Evolutionary conservation across 805 yeast genomes (phyloP).

Genomic region (Wickerhamiella kurtzmanii): DNA sequence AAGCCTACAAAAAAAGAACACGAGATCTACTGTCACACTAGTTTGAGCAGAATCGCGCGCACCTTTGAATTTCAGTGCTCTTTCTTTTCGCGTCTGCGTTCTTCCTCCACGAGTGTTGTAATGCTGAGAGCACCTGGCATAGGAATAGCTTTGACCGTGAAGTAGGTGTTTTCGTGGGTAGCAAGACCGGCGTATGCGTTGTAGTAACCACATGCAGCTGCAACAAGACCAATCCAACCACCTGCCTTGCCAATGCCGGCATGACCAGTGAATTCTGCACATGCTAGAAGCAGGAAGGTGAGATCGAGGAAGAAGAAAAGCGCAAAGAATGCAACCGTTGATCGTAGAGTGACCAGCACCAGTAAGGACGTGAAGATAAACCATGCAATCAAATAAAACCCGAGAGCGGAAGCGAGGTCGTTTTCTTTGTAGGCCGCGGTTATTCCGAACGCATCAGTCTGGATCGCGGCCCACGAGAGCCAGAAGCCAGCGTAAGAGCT

Average conservation of each 20-base stretch:
- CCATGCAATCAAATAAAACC: conserved; percentile 55
- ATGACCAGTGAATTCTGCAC: conserved; percentile 33
- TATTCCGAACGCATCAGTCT: conserved; percentile 40
- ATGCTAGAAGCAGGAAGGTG: conserved; percentile 43
- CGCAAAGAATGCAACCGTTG: conserved; percentile 50
- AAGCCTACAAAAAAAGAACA: no score
- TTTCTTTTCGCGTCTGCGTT: background rate
- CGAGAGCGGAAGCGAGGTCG: conserved; percentile 35
- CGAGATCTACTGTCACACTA: no score
- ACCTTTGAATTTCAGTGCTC: no score
- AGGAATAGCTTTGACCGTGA: conserved; percentile 36
- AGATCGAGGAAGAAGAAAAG: conserved; percentile 40
- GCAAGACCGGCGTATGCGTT: conserved; percentile 54
- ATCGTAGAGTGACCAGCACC: conserved; percentile 41
- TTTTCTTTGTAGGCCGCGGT: conserved; percentile 28
- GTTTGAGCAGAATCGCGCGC: no score
- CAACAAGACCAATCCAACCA: conserved; percentile 45
- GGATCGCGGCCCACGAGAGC: conserved; percentile 49
- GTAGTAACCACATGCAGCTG: conserved; percentile 47
- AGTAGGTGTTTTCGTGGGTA: conserved; percentile 43
- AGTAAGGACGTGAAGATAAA: conserved; percentile 44
- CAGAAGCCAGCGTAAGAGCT: conserved; percentile 45
- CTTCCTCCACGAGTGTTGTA: background rate
- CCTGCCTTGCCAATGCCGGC: conserved; percentile 37
- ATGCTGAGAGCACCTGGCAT: conserved; percentile 30